A percentile compares a stretch with the other conserved stretches of the same genome.
Conservation (phyloP, 192 early-diverging fungal genomes). For the Rhizoclosmatium globosum region DNA sequence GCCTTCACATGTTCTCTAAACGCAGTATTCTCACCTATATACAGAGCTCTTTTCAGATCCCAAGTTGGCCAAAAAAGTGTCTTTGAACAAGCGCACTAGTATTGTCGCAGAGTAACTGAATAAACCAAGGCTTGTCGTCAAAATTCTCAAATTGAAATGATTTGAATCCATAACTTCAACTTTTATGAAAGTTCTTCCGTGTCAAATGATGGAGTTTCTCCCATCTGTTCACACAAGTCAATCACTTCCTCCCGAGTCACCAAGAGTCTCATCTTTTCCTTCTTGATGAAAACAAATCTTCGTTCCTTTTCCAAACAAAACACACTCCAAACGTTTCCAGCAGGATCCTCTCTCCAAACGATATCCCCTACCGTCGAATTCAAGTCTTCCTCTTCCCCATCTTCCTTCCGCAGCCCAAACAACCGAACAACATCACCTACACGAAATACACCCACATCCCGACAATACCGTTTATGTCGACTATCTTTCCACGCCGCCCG, state of each 20-base stretch:
- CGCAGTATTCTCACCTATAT: not conserved
- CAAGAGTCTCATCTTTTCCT: not conserved
- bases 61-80: conserved; percentile 34
- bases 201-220: not conserved
- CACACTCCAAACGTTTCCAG: not conserved
- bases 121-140: not conserved
- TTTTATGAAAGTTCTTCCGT: not conserved
- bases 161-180: no score
- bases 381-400: not conserved
- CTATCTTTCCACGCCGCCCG: not conserved
- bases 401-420: not conserved
- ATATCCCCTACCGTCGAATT: not conserved
- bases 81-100: not conserved
- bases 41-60: conserved; percentile 46
- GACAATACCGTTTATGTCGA: not conserved
- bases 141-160: no score
- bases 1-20: not conserved
- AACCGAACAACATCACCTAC: not conserved
- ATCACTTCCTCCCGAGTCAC: not conserved
- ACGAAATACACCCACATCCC: not conserved
- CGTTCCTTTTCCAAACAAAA: not conserved
- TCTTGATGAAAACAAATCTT: not conserved
- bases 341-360: not conserved
- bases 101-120: not conserved
- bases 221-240: not conserved